Evolutionary conservation across 345 rosid species (phyloP), one percentile per base, ranked within the genome.

Genomic region (Mangifera indica): DNA sequence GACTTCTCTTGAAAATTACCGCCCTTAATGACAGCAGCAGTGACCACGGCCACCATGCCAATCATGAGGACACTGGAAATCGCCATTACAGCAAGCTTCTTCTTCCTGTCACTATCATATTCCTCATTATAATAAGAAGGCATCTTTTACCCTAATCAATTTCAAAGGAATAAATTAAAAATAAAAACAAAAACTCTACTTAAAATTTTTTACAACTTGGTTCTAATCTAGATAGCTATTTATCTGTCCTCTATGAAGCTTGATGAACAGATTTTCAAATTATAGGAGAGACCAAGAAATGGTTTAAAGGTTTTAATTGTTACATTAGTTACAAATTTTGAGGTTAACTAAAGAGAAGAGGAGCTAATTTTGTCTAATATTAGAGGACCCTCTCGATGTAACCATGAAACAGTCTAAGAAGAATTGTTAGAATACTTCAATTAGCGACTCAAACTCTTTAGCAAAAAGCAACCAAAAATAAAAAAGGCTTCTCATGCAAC

Each of bases 41-140:
- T 87, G 85, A 84, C 77, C 5, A 86, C 80, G 48, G 84, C 81
- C 21, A 87, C 89, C 86, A 84, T 77, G 7, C 86, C 80, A 56
- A 85, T 79, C 25, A 87, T 76, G 44, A 92, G 84, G 69, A 80
- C 46, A 18, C 89, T 77, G 57, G 85, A 86, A 55, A 84, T 64
- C 13, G 76, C 85, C 32, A 82, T 80, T 0, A 79, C 40, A 18
- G 75, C 76, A 20, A 81, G 15, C 69, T 88, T 81, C 85, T 69
- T 90, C 69, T 80, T 81, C 70, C 62, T 86, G 25, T 65, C 71
- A 34, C 72, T 80, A 2, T 69, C 65, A 22, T 55, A 5, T 0
- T 37, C 42, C 42, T 37, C 42, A 37, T n/a, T n/a, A n/a, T 37
- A 37, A 37, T 37, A 37, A 37, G 42, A 37, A 37, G 42, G 8